Evolutionary conservation across 768 basidiomycete species (phyloP).

Genomic region (Boletus subparvulus): DNA sequence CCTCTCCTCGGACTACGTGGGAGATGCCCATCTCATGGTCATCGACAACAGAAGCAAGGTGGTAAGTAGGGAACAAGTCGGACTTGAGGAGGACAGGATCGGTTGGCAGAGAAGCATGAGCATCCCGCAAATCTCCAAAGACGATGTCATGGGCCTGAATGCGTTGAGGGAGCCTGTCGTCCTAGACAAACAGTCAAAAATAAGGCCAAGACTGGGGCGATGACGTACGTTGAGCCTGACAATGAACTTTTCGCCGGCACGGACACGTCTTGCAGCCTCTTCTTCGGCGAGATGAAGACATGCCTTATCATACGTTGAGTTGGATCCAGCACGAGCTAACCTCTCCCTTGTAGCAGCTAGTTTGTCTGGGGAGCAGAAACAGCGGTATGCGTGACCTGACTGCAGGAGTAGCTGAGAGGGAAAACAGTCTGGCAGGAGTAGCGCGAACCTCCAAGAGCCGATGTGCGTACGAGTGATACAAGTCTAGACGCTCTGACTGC

Average conservation of each 20-base stretch:
- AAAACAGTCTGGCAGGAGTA: neutral
- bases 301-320: slow-evolving; percentile 81
- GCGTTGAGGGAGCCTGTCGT: slow-evolving; percentile 53
- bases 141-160: slow-evolving; percentile 63
- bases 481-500: slow-evolving; percentile 84
- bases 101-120: slow-evolving; percentile 75
- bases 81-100: slow-evolving; percentile 93
- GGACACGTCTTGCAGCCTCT: slow-evolving; percentile 72
- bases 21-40: slow-evolving; percentile 96
- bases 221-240: slow-evolving; percentile 84
- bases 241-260: slow-evolving; percentile 74
- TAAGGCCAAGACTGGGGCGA: neutral
- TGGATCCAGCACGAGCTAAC: slow-evolving; percentile 70
- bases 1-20: slow-evolving; percentile 94
- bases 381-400: slow-evolving; percentile 90
- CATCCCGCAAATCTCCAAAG: slow-evolving; percentile 72
- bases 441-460: slow-evolving; percentile 71
- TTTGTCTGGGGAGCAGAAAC: slow-evolving; percentile 83
- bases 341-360: slow-evolving; percentile 67
- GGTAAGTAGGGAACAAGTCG: slow-evolving; percentile 93
- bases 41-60: slow-evolving; percentile 93
- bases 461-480: slow-evolving; percentile 74
- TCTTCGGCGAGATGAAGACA: slow-evolving; percentile 87
- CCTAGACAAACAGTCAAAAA: slow-evolving; percentile 39
- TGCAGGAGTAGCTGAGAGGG: slow-evolving; percentile 29